Base-by-base conservation (phyloP, 108 stramenopile species). In the Phaeodactylum tricornutum region DNA sequence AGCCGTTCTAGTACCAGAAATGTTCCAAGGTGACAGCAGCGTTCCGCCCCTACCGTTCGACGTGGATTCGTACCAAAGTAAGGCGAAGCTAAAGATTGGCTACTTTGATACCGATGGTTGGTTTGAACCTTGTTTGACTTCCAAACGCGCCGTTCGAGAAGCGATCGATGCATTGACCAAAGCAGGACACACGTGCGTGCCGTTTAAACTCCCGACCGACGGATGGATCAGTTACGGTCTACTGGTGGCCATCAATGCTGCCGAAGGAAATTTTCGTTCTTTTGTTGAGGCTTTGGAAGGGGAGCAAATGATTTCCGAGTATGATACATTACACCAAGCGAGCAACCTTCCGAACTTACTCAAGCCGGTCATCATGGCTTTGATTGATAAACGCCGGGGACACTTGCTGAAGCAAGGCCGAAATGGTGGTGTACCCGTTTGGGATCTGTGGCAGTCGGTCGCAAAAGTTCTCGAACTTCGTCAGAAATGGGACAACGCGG, bases 61-160 rank as follows among this genome's bases (percentile, higher is more conserved):
- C 22, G 30, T 46, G 8, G 16, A 19, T 6, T 20, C 21, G 14
- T 54, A 54, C 36, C 20, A 32, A 0, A 11, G 19, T 28, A 15
- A 40, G 38, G 35, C 24, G 4, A 54, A 45, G 25, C 43, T 56
- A 20, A 56, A 38, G 43, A 29, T 56, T 23, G 55, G 45, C 12
- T 56, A 56, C 34, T 56, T 56, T 25, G 37, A 43, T 20, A 56
- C 19, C 41, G 55, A 56, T 17, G 55, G 55, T 16, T 56, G 55
- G 46, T 61, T 59, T 43, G 47, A 59, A 39, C 57, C 57, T 7
- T 59, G 57, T 16, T 5, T n/a, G 12, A 43, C 57, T 12, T 25
- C 57, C 15, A 36, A 50, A 20, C 22, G 57, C 24, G 57, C 29
- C 12, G 9, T 59, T 17, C 33, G 37, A 16, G 57, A 59, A 22